Evolutionary conservation across 2,329 filamentous ascomycete species (phyloP), one percentile per base, ranked within the genome.

Genomic region (Plenodomus biglobosus): DNA sequence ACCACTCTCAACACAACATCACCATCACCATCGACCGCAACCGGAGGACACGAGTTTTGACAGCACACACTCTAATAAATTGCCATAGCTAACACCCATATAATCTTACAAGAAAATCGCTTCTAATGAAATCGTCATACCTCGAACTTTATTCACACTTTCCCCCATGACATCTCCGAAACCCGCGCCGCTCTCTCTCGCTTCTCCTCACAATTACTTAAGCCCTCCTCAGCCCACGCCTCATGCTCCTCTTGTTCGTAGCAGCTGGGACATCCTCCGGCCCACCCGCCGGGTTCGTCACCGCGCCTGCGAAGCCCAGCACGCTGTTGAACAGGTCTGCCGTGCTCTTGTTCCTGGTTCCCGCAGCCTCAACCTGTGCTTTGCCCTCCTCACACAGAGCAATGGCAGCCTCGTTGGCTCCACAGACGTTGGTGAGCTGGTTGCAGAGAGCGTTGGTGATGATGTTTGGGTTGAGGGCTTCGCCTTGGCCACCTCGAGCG

Each of bases 401-500:
- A 56, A 80, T 76, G 44, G 84, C 85, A 3, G 81, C 83, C 20
- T 74, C 76, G 64, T 84, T 84, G 44, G 85, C 85, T 34, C 75
- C 73, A 72, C 85, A 88, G 32, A 85, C 82, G 72, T 86, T 87
- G 64, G 71, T 78, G 49, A 88, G 78, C 74, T 87, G 83, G 70
- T 88, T 85, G 71, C 82, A 85, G 68, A 88, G 83, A 52, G 84
- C 80, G 78, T 86, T 87, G 67, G 84, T 86, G 76, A 88, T 88
- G 76, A 88, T 88, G 75, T 82, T 81, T 47, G 85, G 85, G 80
- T 88, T 87, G 38, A 87, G 76, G 8, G 85, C 84, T 65, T 87
- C 85, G 61, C 83, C 72, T 71, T 88, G 85, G 42, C 80, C 81
- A 64, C 82, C 74, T 56, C 78, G 78, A 48, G 86, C 79, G 16